Percentiles rank a stretch among this genome's conserved stretches.
Conservation (phyloP, 73 alveolate genomes). For the Tetrahymena malaccensis region DNA sequence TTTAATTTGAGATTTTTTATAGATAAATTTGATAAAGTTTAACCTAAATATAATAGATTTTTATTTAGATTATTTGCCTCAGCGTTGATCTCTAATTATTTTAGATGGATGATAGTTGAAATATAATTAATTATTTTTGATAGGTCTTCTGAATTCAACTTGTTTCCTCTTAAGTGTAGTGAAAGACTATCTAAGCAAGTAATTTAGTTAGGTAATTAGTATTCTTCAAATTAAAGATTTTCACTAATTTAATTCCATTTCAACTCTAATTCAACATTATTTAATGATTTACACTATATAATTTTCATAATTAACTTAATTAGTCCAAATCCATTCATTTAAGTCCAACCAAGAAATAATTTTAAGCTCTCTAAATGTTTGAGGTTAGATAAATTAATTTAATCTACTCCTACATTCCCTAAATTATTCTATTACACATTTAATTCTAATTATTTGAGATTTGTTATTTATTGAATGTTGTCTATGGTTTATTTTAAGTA, state of each 20-base stretch:
- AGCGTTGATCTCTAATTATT: neutral
- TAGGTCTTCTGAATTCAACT: no score
- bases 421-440: neutral
- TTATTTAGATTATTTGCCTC: neutral
- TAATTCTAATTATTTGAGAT: neutral
- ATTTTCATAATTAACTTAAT: no score
- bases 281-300: neutral
- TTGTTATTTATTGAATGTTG: neutral
- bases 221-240: no score
- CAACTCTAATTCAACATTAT: neutral
- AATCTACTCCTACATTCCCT: neutral
- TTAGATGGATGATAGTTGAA: neutral
- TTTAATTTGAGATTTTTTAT: neutral
- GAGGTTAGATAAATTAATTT: neutral
- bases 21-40: neutral
- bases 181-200: neutral
- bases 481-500: no score
- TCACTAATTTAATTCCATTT: no score
- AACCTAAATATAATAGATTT: neutral
- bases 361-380: neutral
- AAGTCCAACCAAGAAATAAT: neutral
- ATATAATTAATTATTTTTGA: no score
- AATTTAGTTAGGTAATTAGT: no score
- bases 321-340: neutral
- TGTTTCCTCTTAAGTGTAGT: neutral